Evolutionary conservation across 2,329 filamentous ascomycete genomes (phyloP).

Genomic region (Chaetothyriales sp.): DNA sequence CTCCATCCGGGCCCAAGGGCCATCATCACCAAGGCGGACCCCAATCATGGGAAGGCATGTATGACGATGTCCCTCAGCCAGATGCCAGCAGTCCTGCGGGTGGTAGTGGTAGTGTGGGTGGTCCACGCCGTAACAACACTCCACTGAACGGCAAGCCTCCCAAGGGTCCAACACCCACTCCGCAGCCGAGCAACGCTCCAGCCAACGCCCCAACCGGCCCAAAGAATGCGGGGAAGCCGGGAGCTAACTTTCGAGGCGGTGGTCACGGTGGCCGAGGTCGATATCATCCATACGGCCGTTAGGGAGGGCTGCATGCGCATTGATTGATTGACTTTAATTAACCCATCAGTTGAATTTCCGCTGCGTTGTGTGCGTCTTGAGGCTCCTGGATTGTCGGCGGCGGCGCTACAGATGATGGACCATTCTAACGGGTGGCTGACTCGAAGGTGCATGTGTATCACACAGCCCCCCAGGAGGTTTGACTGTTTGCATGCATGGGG

Average conservation of each 20-base stretch:
- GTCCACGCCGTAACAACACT: constrained; percentile 26
- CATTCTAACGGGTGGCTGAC: no score
- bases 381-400: not conserved
- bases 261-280: constrained; percentile 55
- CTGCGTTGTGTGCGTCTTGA: not conserved
- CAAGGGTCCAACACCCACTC: constrained; percentile 35
- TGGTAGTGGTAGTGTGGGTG: constrained; percentile 32
- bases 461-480: no score
- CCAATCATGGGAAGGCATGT: constrained; percentile 97
- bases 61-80: constrained; percentile 84
- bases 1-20: constrained; percentile 10
- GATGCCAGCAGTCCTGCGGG: constrained; percentile 37
- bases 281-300: constrained; percentile 61
- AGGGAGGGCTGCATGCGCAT: not conserved
- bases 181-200: constrained; percentile 43
- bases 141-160: constrained; percentile 28
- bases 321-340: not conserved
- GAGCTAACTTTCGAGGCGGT: constrained; percentile 85
- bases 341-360: not conserved
- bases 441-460: no score
- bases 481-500: no score
- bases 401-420: no score
- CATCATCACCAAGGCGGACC: constrained; percentile 41
- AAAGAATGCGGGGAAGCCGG: constrained; percentile 84
- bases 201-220: constrained; percentile 86